Evolutionary conservation across 306 rosid species (phyloP).

Genomic region (Cucurbita argyrosperma): DNA sequence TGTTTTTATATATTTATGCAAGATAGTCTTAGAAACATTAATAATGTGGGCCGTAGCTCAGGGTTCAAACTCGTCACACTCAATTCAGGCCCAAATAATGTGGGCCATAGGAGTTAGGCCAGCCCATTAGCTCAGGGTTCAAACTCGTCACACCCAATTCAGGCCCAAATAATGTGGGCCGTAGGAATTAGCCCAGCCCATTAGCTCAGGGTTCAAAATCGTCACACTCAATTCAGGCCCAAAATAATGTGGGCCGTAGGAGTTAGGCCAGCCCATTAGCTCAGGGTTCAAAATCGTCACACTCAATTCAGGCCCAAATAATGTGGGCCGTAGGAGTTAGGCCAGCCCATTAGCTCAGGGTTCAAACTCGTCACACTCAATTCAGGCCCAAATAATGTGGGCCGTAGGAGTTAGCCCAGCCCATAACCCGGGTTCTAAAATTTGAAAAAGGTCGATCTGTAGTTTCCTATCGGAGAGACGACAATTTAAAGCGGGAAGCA

Average conservation of each 20-base stretch:
- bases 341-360: too few relatives aligned
- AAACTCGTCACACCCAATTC: too few relatives aligned
- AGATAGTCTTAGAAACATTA: not conserved
- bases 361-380: too few relatives aligned
- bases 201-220: too few relatives aligned
- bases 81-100: not conserved
- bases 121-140: not conserved
- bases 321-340: too few relatives aligned
- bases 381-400: not conserved
- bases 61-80: too few relatives aligned
- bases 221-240: not conserved
- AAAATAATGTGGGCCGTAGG: not conserved
- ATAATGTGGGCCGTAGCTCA: too few relatives aligned
- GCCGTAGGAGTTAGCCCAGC: not conserved
- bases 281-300: too few relatives aligned
- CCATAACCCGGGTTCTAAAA: not conserved
- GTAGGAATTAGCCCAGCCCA: not conserved
- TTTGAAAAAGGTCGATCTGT: not conserved
- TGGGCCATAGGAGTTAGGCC: not conserved
- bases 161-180: not conserved
- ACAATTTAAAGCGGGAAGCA: constrained; percentile 34
- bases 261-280: too few relatives aligned
- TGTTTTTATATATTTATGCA: not conserved
- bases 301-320: too few relatives aligned
- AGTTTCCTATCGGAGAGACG: not conserved